phyloP scores from a whole-genome alignment of 345 rosid species.

The Gossypium anomalum region DNA sequence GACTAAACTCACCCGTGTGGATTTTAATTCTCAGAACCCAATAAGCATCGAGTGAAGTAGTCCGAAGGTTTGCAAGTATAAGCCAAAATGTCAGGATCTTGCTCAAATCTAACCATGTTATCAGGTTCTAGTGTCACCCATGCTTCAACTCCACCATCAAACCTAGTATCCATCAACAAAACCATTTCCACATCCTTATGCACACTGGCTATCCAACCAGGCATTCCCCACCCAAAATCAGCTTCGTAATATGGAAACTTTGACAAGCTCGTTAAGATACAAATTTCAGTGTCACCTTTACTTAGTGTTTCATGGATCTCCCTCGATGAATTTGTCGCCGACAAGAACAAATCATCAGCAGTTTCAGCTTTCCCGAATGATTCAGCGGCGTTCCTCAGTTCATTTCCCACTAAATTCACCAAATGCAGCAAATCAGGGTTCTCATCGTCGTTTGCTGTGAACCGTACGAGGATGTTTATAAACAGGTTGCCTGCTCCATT shows the following conservation, averaged over 20 bases:
- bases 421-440: conserved; percentile 16
- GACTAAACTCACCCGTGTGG: too few relatives aligned
- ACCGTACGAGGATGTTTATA: not conserved
- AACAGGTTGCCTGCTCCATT: conserved; percentile 13
- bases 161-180: conserved; percentile 34
- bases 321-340: not conserved
- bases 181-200: conserved; percentile 26
- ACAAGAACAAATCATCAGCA: conserved; percentile 1
- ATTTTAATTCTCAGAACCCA: too few relatives aligned
- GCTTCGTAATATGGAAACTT: conserved; percentile 36
- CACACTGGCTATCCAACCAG: conserved; percentile 34
- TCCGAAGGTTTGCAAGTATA: not conserved
- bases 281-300: conserved; percentile 11
- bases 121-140: conserved; percentile 35
- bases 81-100: conserved; percentile 13
- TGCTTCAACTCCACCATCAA: conserved; percentile 42
- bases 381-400: conserved; percentile 4
- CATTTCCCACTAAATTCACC: conserved; percentile 12
- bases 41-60: not conserved
- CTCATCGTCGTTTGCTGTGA: not conserved
- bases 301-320: not conserved
- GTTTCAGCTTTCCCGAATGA: not conserved
- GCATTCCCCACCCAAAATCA: conserved; percentile 61
- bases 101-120: conserved; percentile 12
- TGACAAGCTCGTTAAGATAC: conserved; percentile 31